A percentile compares a stretch with the other conserved stretches of the same genome.
These are phyloP conservation scores for Thinopyrum elongatum DNA, from an alignment of 176 grass and related monocot genomes.

Conservation along the genomic window DNA sequence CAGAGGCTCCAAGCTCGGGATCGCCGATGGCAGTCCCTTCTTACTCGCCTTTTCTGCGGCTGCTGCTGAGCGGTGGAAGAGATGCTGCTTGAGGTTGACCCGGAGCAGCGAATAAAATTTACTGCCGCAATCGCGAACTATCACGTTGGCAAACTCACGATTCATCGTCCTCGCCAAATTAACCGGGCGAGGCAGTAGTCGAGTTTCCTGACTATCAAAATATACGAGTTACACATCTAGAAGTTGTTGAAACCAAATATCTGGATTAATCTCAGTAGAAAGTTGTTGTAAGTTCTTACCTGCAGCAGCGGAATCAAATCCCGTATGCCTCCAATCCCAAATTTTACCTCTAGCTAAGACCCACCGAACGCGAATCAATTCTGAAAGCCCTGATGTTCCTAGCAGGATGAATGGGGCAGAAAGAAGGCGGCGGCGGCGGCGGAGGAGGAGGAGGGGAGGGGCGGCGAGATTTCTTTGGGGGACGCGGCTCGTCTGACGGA, in stretches of 20 bases:
- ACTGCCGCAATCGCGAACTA: neutral
- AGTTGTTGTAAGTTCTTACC: neutral
- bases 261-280: neutral
- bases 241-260: neutral
- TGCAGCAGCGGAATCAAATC: neutral
- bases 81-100: neutral
- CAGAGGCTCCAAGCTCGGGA: neutral
- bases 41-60: neutral
- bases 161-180: neutral
- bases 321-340: neutral
- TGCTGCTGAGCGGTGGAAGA: neutral
- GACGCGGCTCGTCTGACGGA: too few relatives aligned
- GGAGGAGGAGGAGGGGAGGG: too few relatives aligned
- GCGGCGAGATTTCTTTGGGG: too few relatives aligned
- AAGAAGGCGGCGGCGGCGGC: too few relatives aligned
- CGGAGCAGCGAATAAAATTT: neutral
- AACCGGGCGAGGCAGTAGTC: neutral
- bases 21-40: neutral
- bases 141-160: neutral
- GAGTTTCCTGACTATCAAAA: neutral
- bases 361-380: too few relatives aligned
- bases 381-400: too few relatives aligned
- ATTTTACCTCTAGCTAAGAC: neutral
- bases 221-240: neutral
- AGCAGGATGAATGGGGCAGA: too few relatives aligned